Evolutionary conservation across 805 yeast genomes (phyloP).

Genomic region (Metschnikowia santaceciliae): DNA sequence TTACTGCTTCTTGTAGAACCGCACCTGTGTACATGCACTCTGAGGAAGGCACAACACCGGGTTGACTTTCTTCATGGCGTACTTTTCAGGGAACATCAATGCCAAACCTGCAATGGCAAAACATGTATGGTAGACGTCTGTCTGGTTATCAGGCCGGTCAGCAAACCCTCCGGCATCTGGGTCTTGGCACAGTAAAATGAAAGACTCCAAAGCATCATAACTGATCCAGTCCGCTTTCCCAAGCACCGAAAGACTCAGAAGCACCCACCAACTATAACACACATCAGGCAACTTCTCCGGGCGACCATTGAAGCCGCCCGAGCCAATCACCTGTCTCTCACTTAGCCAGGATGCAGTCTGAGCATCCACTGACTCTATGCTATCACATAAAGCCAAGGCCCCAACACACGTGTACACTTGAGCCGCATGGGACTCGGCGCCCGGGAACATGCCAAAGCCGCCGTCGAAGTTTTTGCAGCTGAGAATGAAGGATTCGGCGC

Average conservation of each 20-base stretch:
- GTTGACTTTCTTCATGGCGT: conserved; percentile 58
- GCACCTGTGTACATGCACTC: conserved; percentile 33
- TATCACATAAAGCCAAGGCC: conserved; percentile 48
- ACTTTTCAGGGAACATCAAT: conserved; percentile 56
- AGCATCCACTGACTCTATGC: conserved; percentile 42
- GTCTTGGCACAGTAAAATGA: conserved; percentile 79
- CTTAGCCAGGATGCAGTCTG: conserved; percentile 80
- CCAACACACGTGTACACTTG: conserved; percentile 86
- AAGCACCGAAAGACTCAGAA: conserved; percentile 68
- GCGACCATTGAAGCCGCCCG: conserved; percentile 94
- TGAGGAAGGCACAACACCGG: conserved; percentile 85
- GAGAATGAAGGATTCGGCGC: conserved; percentile 62
- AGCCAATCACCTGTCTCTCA: conserved; percentile 73
- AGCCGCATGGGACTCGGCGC: conserved; percentile 94
- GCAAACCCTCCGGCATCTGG: conserved; percentile 79
- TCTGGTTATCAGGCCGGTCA: conserved; percentile 87
- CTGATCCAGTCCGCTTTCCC: conserved; percentile 76
- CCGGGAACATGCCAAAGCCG: conserved; percentile 90
- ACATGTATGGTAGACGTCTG: conserved; percentile 88
- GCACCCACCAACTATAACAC: conserved; percentile 98
- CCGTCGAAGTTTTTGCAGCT: conserved; percentile 90
- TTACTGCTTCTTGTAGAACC: conserved; percentile 4
- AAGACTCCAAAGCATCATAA: conserved; percentile 51
- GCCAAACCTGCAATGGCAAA: conserved; percentile 90
- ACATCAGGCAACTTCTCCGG: conserved; percentile 95